Base-by-base conservation (phyloP, 164 flowering plant species). In the Umbellularia californica region DNA sequence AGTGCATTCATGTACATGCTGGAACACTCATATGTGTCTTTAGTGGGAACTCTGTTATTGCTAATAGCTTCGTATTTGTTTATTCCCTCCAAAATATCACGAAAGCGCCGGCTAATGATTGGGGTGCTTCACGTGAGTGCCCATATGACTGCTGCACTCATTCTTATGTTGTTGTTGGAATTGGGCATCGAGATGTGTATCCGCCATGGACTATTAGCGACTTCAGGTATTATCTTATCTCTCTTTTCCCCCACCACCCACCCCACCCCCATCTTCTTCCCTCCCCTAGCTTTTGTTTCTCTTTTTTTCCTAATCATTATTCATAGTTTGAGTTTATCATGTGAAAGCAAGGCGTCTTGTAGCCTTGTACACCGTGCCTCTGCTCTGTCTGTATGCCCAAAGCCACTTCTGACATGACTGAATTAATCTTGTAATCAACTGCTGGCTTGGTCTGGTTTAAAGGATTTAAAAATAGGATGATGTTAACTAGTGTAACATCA, bases 111-210 rank as follows among this genome's bases (percentile, higher is more conserved):
- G 25, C 82, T 77, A 23, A 60, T 90, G 4, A 87, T 96, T 76
- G 99, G 97, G 65, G 22, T 89, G 69, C 91, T 96, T 79, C 99
- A 96, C 83, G 93, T 91, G 82, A 84, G 88, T 77, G 93, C 97
- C 35, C 99, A 96, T 82, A 84, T 96, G 74, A 79, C 88, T 70
- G 84, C 99, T 64, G 99, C 97, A 35, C 82, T 94, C 71, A 77
- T 96, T 81, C 92, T 96, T 41, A 91, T 94, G 98, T 74, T 96
- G 81, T 86, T 96, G 70, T 76, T 96, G 84, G 99, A 96, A 85
- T 71, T 96, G 80, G 99, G 97, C 67, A 77, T 96, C 62, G 99
- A 96, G 82, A 94, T 85, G 19, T 96, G 99, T 74, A 87, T 96
- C 68, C 88, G 88, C 77, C 97, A 96, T 86, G 82, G 85, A 68